Percentiles rank a stretch among this genome's conserved stretches.
Conservation (phyloP, 768 basidiomycete genomes). For the Inosperma sp. region DNA sequence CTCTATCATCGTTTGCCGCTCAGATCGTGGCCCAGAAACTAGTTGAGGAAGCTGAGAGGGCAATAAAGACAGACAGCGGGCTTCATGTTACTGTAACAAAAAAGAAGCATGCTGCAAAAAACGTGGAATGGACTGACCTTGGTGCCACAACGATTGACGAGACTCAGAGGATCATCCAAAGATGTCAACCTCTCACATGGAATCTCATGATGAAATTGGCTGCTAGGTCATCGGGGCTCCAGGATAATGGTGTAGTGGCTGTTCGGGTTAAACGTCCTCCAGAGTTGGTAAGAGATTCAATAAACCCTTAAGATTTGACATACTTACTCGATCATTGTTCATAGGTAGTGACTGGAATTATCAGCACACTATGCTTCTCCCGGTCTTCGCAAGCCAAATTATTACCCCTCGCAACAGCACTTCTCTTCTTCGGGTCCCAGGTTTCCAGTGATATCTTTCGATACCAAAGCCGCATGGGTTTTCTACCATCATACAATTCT, state of each 20-base stretch:
- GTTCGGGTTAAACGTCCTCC: neutral
- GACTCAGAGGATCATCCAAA: neutral
- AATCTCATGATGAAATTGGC: neutral
- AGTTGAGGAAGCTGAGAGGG: constrained; percentile 13
- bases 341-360: constrained; percentile 12
- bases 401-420: constrained; percentile 13
- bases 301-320: neutral
- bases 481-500: constrained; percentile 2
- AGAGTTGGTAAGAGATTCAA: neutral
- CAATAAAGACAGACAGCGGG: constrained; percentile 13
- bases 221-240: neutral
- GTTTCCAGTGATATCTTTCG: constrained; percentile 15
- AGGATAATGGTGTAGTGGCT: constrained; percentile 1
- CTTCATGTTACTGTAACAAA: constrained; percentile 12
- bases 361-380: constrained; percentile 16
- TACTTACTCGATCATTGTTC: neutral
- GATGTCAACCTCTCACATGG: constrained; percentile 5
- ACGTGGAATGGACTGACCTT: constrained; percentile 1
- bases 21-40: constrained; percentile 19
- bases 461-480: constrained; percentile 8
- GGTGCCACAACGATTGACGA: neutral
- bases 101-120: neutral
- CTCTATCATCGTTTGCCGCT: constrained; percentile 23
- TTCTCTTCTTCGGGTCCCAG: constrained; percentile 13
- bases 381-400: constrained; percentile 12